phyloP scores from a whole-genome alignment of 306 rosid species.

The Abrus precatorius region DNA sequence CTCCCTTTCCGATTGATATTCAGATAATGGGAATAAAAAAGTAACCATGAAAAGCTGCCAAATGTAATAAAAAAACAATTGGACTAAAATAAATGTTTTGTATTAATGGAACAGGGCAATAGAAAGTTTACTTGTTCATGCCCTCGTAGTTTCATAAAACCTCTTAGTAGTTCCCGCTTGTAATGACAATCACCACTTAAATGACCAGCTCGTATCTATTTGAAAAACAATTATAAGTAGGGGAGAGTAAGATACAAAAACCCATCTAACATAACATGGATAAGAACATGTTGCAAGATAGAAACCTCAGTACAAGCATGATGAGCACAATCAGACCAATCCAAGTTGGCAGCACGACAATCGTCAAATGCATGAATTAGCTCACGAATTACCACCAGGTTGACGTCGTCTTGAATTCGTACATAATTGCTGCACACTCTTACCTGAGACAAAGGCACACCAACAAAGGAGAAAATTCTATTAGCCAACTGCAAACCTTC shows the following conservation, averaged over 20 bases:
- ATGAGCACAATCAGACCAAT: slow-evolving; percentile 82
- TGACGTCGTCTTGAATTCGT: slow-evolving; percentile 71
- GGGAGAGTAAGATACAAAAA: neutral
- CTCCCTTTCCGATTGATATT: neutral
- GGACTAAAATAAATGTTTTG: slow-evolving; percentile 3
- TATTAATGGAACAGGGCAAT: neutral
- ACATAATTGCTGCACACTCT: slow-evolving; percentile 69
- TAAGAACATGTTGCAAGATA: neutral
- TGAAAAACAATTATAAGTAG: slow-evolving; percentile 12
- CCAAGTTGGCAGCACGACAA: slow-evolving; percentile 73
- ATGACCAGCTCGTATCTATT: slow-evolving; percentile 82
- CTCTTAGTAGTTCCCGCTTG: slow-evolving; percentile 78
- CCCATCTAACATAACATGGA: neutral
- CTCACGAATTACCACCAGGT: slow-evolving; percentile 73
- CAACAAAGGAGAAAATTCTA: slow-evolving; percentile 12
- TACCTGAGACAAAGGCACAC: slow-evolving; percentile 53
- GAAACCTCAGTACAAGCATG: slow-evolving; percentile 85
- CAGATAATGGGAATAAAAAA: slow-evolving; percentile 15
- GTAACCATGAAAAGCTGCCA: neutral
- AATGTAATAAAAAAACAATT: slow-evolving; percentile 13
- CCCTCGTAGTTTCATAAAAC: slow-evolving; percentile 71
- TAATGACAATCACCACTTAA: slow-evolving; percentile 88
- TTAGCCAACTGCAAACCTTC: slow-evolving; percentile 17
- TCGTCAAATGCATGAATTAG: slow-evolving; percentile 81
- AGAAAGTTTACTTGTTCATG: slow-evolving; percentile 73